These are phyloP conservation scores for Coprinopsis strossmayeri DNA, from an alignment of 768 basidiomycete species.

Conservation along the genomic window DNA sequence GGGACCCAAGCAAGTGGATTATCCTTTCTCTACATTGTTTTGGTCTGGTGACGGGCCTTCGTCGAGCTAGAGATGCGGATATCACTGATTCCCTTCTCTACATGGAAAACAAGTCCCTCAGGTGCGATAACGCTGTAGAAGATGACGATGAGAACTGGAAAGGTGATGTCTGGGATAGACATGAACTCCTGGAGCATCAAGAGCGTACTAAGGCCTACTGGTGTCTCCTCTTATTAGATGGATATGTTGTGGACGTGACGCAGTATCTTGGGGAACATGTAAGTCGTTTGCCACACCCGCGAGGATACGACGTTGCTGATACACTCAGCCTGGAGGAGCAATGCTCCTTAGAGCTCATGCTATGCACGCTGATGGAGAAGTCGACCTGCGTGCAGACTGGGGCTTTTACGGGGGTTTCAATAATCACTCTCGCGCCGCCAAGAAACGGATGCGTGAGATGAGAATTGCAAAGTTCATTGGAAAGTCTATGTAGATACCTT, in stretches of 20 bases:
- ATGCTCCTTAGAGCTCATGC: slow-evolving; percentile 38
- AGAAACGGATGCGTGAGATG: slow-evolving; percentile 39
- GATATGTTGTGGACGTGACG: slow-evolving; percentile 56
- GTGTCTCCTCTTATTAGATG: slow-evolving; percentile 55
- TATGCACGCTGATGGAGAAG: slow-evolving; percentile 12
- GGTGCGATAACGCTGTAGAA: slow-evolving; percentile 1
- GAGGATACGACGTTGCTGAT: not conserved
- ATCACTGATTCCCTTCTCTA: slow-evolving; percentile 38
- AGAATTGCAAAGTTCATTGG: slow-evolving; percentile 35
- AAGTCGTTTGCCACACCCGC: slow-evolving; percentile 20
- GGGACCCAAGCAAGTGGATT: slow-evolving; percentile 82
- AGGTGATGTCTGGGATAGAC: slow-evolving; percentile 35
- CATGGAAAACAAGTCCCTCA: slow-evolving; percentile 37
- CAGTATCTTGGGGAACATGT: slow-evolving; percentile 63
- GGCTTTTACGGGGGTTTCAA: slow-evolving; percentile 72
- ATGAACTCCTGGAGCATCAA: slow-evolving; percentile 27
- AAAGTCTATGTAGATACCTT: no score
- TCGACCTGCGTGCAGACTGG: slow-evolving; percentile 40
- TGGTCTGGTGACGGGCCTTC: slow-evolving; percentile 41
- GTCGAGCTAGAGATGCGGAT: slow-evolving; percentile 43
- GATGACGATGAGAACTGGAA: slow-evolving; percentile 24
- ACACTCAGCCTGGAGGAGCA: slow-evolving; percentile 55
- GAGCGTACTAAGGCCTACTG: no score
- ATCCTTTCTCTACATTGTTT: slow-evolving; percentile 46
- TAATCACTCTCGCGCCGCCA: slow-evolving; percentile 58